phyloP scores from a whole-genome alignment of 441 rosid species.

The Syzygium syzygioides region DNA sequence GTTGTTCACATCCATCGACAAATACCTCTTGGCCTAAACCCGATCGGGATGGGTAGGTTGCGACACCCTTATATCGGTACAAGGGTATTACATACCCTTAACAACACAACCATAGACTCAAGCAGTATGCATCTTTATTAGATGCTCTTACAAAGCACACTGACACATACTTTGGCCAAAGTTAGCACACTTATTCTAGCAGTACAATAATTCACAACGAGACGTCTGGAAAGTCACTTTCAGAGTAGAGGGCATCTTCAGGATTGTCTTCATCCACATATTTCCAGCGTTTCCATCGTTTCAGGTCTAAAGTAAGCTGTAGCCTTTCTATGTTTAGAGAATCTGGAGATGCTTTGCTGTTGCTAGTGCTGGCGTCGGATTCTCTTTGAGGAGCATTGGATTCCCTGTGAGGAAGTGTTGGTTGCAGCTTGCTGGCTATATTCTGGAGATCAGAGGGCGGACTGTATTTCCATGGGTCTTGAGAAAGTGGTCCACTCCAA shows the following conservation, averaged over 20 bases:
- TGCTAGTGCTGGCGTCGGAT: not conserved
- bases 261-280: not conserved
- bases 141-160: not conserved
- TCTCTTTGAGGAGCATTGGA: not conserved
- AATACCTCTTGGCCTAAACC: too few relatives aligned
- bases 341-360: not conserved
- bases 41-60: too few relatives aligned
- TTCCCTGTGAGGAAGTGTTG: not conserved
- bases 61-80: not conserved
- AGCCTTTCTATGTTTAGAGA: not conserved
- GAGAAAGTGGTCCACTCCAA: not conserved
- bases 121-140: not conserved
- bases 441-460: not conserved
- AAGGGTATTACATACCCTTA: not conserved
- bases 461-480: not conserved
- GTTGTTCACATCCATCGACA: too few relatives aligned
- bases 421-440: not conserved
- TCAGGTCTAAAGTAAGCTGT: not conserved
- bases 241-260: not conserved
- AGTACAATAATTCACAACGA: not conserved
- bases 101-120: not conserved
- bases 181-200: not conserved
- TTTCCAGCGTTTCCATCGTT: not conserved
- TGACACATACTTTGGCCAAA: not conserved
- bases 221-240: not conserved